Evolutionary conservation across 305 asterid genomes (phyloP).

Genomic region (Fraxinus sp.): DNA sequence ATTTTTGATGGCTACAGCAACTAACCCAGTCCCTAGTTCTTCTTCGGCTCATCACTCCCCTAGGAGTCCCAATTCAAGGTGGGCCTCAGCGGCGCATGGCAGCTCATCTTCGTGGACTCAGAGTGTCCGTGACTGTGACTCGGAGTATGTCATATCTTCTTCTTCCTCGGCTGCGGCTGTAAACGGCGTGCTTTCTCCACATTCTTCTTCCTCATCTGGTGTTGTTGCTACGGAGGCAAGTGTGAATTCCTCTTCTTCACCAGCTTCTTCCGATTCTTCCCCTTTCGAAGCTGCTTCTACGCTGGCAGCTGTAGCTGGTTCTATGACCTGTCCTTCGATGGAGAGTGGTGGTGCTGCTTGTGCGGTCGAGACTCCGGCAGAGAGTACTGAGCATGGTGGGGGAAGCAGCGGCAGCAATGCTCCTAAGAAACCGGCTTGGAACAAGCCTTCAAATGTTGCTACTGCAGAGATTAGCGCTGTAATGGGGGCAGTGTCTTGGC

Average conservation of each 20-base stretch:
- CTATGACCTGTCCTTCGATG: neutral
- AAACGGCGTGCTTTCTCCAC: conserved; percentile 14
- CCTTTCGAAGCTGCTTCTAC: conserved; percentile 24
- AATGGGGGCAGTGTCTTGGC: conserved; percentile 81
- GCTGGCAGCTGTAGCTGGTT: neutral
- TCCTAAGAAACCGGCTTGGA: conserved; percentile 69
- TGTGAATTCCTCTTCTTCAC: conserved; percentile 23
- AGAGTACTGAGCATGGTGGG: conserved; percentile 38
- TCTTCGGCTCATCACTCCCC: conserved; percentile 43
- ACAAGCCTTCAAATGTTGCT: conserved; percentile 49
- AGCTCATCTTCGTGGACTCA: conserved; percentile 41
- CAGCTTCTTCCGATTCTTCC: conserved; percentile 38
- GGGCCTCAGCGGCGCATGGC: conserved; percentile 36
- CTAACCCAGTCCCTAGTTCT: conserved; percentile 33
- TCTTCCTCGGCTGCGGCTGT: conserved; percentile 11
- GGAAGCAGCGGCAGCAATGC: conserved; percentile 28
- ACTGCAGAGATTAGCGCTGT: conserved; percentile 43
- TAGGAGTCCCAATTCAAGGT: conserved; percentile 37
- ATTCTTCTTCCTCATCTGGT: conserved; percentile 31
- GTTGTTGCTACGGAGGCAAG: conserved; percentile 29
- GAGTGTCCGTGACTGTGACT: conserved; percentile 32
- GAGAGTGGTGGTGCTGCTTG: conserved; percentile 32
- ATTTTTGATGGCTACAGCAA: conserved; percentile 50
- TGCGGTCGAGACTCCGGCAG: conserved; percentile 39
- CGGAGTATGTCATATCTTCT: conserved; percentile 16